Evolutionary conservation across 176 grass and related monocot genomes (phyloP).

Genomic region (Rhynchospora breviuscula): DNA sequence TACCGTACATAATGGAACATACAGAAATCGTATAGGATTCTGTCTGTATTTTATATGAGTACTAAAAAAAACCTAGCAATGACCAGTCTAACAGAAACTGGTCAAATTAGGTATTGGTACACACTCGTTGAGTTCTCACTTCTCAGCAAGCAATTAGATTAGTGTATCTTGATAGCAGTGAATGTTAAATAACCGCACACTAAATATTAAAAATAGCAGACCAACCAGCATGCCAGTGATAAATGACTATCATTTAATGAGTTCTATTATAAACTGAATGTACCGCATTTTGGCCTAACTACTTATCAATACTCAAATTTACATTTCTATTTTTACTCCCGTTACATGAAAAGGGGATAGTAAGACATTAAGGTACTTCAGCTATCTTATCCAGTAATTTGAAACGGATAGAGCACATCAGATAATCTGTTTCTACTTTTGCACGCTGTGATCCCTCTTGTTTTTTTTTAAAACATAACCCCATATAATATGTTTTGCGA

Average conservation of each 20-base stretch:
- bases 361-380: neutral
- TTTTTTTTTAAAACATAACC: neutral
- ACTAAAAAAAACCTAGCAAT: neutral
- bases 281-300: neutral
- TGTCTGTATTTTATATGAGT: neutral
- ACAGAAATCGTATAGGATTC: neutral
- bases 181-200: neutral
- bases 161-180: neutral
- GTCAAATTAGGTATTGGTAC: neutral
- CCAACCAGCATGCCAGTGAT: neutral
- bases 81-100: neutral
- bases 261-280: neutral
- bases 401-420: neutral
- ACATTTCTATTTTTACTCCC: neutral
- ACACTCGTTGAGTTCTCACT: neutral
- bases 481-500: neutral
- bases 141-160: slow-evolving; percentile 8
- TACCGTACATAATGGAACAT: neutral
- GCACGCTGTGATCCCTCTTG: neutral
- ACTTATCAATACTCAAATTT: neutral
- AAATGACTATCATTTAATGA: neutral
- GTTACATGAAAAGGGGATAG: neutral
- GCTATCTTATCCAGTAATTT: neutral
- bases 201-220: neutral
- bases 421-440: neutral